Base-by-base conservation (phyloP, 108 stramenopile genomes). In the Fragilariopsis cylindrus region DNA sequence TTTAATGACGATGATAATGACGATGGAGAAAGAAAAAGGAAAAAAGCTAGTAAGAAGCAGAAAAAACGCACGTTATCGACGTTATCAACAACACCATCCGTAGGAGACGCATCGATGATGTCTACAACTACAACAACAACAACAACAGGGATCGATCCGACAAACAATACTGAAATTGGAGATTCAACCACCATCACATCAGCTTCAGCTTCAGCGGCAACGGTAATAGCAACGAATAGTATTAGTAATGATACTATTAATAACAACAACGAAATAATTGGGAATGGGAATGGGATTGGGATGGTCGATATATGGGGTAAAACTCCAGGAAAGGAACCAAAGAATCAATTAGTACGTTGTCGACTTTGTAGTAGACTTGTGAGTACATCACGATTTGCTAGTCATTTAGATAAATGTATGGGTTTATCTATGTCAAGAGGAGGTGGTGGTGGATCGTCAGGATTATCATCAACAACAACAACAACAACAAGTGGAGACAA, bases 351-450 rank as follows among this genome's bases (percentile, higher is more conserved):
- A 7, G 48, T 47, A 16, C 60, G 68, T 57, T 80, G 79, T 41
- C 48, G 54, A 44, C 43, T 80, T 45, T 80, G 79, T 46, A 70
- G 79, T 21, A 53, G 79, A 66, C 74, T 64, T 46, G 46, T 80
- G 3, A 80, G 79, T 55, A 67, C 79, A 5, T 54, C 57, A 43
- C 69, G 79, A 45, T 80, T 80, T 75, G 79, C 79, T 19, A 55
- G 58, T 21, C 79, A 80, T 48, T 65, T 80, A 63, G 79, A 80
- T 12, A 80, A 80, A 52, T 80, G 79, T 64, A 75, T 80, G 79
- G 79, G 79, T 4, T 65, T 80, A 16, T 80, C 79, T 18, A 80
- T 72, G 48, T 21, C 53, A 15, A 39, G 70, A 42, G 70, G 70
- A 54, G 42, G 58, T 41, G 30, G 30, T 30, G 30, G 30, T 30